A percentile compares a stretch with the other conserved stretches of the same genome.
Evolutionary conservation across 495 filamentous ascomycete genomes (phyloP).

Genomic region (Xylaria cubensis): DNA sequence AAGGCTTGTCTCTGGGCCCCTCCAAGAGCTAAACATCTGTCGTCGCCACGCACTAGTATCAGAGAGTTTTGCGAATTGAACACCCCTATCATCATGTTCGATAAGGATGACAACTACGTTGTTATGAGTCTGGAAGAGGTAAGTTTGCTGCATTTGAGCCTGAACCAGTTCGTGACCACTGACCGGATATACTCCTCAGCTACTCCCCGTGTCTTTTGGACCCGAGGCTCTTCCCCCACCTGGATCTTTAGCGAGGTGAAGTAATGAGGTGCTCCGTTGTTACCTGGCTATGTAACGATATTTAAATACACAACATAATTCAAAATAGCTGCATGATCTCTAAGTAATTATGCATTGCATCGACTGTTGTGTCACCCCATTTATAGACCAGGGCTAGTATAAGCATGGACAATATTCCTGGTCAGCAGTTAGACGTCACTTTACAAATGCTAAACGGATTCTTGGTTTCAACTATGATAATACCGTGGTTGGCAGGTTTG

Average conservation of each 20-base stretch:
- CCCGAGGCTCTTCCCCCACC: constrained; percentile 61
- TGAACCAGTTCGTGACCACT: neutral
- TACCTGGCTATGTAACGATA: neutral
- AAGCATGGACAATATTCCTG: neutral
- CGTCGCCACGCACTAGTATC: constrained; percentile 59
- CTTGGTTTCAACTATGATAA: neutral
- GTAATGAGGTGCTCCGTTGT: neutral
- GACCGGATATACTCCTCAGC: constrained; percentile 44
- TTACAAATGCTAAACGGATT: neutral
- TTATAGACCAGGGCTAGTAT: constrained; percentile 3
- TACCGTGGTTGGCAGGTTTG: neutral
- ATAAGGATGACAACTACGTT: constrained; percentile 69
- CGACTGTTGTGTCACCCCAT: constrained; percentile 1
- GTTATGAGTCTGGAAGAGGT: constrained; percentile 80
- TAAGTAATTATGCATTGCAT: neutral
- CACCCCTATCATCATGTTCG: constrained; percentile 91
- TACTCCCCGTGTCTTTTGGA: constrained; percentile 77
- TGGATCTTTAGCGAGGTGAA: constrained; percentile 24
- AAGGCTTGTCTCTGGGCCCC: neutral
- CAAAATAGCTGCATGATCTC: neutral
- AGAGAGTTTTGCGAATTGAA: constrained; percentile 74
- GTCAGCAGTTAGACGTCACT: neutral
- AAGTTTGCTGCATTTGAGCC: constrained; percentile 32
- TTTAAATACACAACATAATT: constrained; percentile 1
- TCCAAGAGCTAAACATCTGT: neutral